phyloP scores from a whole-genome alignment of 2,329 filamentous ascomycete species.

The Conoideocrella luteorostrata region DNA sequence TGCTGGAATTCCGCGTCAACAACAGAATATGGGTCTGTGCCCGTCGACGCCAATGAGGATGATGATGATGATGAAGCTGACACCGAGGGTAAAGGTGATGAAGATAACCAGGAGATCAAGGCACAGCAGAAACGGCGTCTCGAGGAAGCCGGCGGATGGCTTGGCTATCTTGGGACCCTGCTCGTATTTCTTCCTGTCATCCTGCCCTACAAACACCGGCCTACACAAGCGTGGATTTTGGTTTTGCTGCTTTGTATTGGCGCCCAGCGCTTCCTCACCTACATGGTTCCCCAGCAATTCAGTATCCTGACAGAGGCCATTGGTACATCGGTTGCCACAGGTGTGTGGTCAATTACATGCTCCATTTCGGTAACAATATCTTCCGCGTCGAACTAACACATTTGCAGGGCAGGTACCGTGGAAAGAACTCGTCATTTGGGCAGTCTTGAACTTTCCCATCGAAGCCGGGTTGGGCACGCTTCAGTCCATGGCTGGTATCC shows the following conservation, averaged over 20 bases:
- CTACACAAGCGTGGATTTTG: conserved; percentile 19
- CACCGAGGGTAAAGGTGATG: conserved; percentile 14
- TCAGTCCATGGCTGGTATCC: conserved; percentile 14
- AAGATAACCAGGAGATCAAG: conserved; percentile 18
- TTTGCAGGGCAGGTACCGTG: conserved; percentile 9
- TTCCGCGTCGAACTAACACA: too few relatives aligned
- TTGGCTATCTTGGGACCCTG: conserved; percentile 18
- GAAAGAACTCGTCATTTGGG: conserved; percentile 9
- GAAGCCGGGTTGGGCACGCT: conserved; percentile 3
- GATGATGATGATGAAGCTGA: conserved; percentile 10
- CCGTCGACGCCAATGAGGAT: conserved; percentile 14
- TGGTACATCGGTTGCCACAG: conserved; percentile 11
- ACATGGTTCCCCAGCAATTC: conserved; percentile 20
- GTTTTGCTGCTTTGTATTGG: conserved; percentile 15
- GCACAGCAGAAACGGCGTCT: conserved; percentile 17
- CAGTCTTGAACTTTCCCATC: conserved; percentile 13
- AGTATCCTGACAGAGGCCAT: conserved; percentile 17
- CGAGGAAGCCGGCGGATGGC: conserved; percentile 17
- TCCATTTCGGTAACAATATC: too few relatives aligned
- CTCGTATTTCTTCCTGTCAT: conserved; percentile 19
- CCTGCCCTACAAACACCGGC: conserved; percentile 17
- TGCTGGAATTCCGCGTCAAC: background rate
- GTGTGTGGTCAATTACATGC: conserved; percentile 12
- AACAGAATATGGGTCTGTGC: conserved; percentile 11
- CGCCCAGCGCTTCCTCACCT: conserved; percentile 15